Percentiles rank a stretch among this genome's conserved stretches.
Evolutionary conservation across 2,329 filamentous ascomycete species (phyloP).

Genomic region (Ceratocystis huliohia): DNA sequence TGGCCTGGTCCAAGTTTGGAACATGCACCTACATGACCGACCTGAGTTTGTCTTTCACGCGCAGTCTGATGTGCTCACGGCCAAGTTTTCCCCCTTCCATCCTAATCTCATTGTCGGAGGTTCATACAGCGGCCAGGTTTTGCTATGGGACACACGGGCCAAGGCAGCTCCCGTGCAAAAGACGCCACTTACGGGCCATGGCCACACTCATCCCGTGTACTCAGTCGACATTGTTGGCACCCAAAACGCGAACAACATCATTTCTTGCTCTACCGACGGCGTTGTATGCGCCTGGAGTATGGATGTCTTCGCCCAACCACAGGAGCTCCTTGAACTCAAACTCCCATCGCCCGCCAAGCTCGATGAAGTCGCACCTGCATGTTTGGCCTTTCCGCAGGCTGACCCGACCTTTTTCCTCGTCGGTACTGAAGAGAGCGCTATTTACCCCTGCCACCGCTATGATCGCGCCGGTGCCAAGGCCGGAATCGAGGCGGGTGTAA

Average conservation of each 20-base stretch:
- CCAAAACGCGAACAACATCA: constrained; percentile 97
- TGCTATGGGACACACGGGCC: constrained; percentile 91
- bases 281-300: constrained; percentile 96
- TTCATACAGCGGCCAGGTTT: constrained; percentile 89
- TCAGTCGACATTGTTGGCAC: constrained; percentile 91
- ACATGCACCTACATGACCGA: constrained; percentile 81
- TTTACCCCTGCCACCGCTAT: constrained; percentile 93
- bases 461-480: constrained; percentile 95
- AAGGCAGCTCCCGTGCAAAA: constrained; percentile 86
- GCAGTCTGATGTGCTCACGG: constrained; percentile 86
- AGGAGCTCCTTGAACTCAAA: constrained; percentile 80
- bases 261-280: constrained; percentile 91
- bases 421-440: constrained; percentile 89
- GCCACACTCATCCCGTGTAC: constrained; percentile 94
- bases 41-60: constrained; percentile 96
- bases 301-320: constrained; percentile 93
- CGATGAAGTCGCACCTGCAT: constrained; percentile 89
- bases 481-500: constrained; percentile 77
- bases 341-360: constrained; percentile 70
- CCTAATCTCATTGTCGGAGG: constrained; percentile 92
- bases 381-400: constrained; percentile 84
- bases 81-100: constrained; percentile 97
- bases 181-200: constrained; percentile 85
- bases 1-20: constrained; percentile 93
- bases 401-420: constrained; percentile 97